Evolutionary conservation across 495 filamentous ascomycete species (phyloP).

Genomic region (Aspergillus wentii): DNA sequence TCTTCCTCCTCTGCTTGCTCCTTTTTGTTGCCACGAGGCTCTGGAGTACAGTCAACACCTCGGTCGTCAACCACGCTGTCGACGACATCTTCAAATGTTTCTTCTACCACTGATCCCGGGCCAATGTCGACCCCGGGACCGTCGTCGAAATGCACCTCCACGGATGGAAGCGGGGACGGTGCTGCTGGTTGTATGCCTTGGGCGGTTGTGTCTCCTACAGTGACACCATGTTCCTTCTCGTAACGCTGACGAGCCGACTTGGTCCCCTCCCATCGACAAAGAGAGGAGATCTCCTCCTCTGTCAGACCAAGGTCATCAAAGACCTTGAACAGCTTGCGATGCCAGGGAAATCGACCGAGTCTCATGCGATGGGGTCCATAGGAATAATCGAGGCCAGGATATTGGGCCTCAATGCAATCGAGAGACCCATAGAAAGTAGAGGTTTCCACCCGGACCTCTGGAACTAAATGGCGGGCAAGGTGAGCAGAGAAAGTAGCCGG

Average conservation of each 20-base stretch:
- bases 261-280: conserved; percentile 94
- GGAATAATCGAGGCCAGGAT: conserved; percentile 86
- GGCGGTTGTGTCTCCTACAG: conserved; percentile 74
- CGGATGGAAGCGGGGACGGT: conserved; percentile 26
- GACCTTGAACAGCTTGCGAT: conserved; percentile 73
- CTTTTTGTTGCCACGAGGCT: not conserved
- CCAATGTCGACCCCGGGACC: conserved; percentile 26
- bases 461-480: conserved; percentile 66
- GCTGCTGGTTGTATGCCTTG: conserved; percentile 51
- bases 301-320: conserved; percentile 80
- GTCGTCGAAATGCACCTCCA: conserved; percentile 29
- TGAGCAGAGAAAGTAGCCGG: conserved; percentile 54
- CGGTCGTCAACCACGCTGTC: conserved; percentile 19
- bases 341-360: conserved; percentile 74
- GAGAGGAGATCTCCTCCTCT: conserved; percentile 62
- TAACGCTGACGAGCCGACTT: conserved; percentile 82
- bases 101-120: conserved; percentile 18
- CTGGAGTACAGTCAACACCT: conserved; percentile 11
- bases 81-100: conserved; percentile 24
- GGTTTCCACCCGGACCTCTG: conserved; percentile 83
- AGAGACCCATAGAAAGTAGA: conserved; percentile 80
- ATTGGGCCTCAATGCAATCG: conserved; percentile 81
- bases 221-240: conserved; percentile 69
- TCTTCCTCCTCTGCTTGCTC: conserved; percentile 41
- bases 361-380: conserved; percentile 76